These are phyloP conservation scores for Plenodomus tracheiphilus DNA, from an alignment of 2,329 filamentous ascomycete genomes.

Conservation along the genomic window DNA sequence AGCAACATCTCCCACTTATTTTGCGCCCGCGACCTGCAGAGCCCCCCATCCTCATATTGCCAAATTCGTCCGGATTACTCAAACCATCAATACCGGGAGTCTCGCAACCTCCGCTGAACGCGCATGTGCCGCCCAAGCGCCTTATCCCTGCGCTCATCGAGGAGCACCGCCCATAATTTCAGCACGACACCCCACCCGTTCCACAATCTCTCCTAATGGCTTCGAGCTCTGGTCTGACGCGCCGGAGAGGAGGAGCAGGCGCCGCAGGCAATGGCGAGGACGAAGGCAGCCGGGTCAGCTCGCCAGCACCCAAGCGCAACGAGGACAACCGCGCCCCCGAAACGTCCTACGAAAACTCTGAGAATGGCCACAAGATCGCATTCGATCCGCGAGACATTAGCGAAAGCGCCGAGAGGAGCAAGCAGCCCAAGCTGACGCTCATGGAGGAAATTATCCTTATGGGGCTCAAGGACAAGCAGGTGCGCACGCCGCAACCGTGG, in stretches of 20 bases:
- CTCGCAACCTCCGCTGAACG: constrained; percentile 12
- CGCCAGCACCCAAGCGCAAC: constrained; percentile 65
- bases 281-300: constrained; percentile 67
- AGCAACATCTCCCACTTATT: constrained; percentile 25
- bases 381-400: constrained; percentile 97
- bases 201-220: constrained; percentile 55
- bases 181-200: constrained; percentile 33
- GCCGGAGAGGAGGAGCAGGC: constrained; percentile 68
- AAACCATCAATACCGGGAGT: constrained; percentile 15
- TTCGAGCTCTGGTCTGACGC: constrained; percentile 72
- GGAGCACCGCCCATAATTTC: constrained; percentile 38
- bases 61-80: constrained; percentile 12
- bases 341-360: constrained; percentile 86
- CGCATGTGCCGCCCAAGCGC: constrained; percentile 42
- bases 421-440: constrained; percentile 96
- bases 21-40: constrained; percentile 20
- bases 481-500: constrained; percentile 50
- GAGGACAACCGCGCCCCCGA: constrained; percentile 60
- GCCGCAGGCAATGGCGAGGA: constrained; percentile 62
- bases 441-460: constrained; percentile 98
- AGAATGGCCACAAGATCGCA: constrained; percentile 98
- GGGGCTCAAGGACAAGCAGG: constrained; percentile 98
- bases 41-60: constrained; percentile 20
- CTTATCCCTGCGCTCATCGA: constrained; percentile 39
- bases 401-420: constrained; percentile 93